These are phyloP conservation scores for Aspergillus sojae DNA, from an alignment of 2,329 filamentous ascomycete species.

Conservation along the genomic window DNA sequence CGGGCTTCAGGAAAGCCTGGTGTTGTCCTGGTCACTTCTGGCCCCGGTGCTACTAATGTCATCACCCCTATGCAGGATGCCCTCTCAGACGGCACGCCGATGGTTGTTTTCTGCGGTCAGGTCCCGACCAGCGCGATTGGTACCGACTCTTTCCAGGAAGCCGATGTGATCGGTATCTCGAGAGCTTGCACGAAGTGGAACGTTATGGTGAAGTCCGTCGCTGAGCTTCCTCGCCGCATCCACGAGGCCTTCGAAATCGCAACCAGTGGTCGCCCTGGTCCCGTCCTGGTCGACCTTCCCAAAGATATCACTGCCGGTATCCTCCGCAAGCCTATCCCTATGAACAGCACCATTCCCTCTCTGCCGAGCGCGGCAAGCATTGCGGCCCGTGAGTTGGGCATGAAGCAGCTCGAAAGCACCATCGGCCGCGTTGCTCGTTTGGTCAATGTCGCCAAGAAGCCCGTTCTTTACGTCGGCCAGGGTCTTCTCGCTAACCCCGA, in stretches of 20 bases:
- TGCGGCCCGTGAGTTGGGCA: conserved; percentile 72
- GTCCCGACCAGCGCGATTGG: conserved; percentile 88
- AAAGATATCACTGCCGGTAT: conserved; percentile 93
- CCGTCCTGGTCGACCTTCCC: conserved; percentile 91
- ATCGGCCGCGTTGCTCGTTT: conserved; percentile 78
- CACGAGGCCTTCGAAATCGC: conserved; percentile 99
- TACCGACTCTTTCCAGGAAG: conserved; percentile 95
- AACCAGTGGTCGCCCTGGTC: conserved; percentile 88
- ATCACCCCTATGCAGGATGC: conserved; percentile 97
- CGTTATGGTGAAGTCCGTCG: conserved; percentile 94
- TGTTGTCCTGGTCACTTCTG: conserved; percentile 94
- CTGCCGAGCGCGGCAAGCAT: conserved; percentile 85
- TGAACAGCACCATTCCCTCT: conserved; percentile 70
- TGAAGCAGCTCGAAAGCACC: conserved; percentile 71
- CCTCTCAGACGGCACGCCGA: conserved; percentile 88
- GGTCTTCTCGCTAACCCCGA: conserved; percentile 80
- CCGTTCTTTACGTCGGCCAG: conserved; percentile 91
- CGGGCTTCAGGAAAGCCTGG: conserved; percentile 91
- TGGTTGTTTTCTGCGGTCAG: conserved; percentile 96
- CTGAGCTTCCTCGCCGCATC: conserved; percentile 88
- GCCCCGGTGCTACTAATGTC: conserved; percentile 94
- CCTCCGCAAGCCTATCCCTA: conserved; percentile 80
- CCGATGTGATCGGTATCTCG: conserved; percentile 91
- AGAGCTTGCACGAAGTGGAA: conserved; percentile 98
- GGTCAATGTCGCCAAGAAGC: conserved; percentile 88